A percentile compares a stretch with the other conserved stretches of the same genome.
These are phyloP conservation scores for Pichia sp. DNA, from an alignment of 1,139 yeast species.

Conservation along the genomic window DNA sequence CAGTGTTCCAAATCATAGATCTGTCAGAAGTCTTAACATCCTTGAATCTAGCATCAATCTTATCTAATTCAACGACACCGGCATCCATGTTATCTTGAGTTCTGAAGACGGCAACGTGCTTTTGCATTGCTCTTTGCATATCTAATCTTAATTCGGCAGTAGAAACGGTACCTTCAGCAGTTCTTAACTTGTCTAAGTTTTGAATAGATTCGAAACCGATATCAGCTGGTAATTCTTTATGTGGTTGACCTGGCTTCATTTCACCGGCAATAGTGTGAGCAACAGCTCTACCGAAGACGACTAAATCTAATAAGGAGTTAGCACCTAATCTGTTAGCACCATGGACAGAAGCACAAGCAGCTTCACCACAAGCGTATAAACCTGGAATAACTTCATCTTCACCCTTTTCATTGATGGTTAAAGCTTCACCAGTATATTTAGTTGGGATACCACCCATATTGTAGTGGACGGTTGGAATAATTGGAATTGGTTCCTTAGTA, in stretches of 20 bases:
- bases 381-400: conserved; percentile 93
- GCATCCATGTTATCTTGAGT: conserved; percentile 88
- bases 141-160: conserved; percentile 89
- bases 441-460: conserved; percentile 99
- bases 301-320: conserved; percentile 95
- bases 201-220: conserved; percentile 89
- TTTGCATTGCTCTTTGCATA: conserved; percentile 97
- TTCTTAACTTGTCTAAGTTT: conserved; percentile 86
- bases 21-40: conserved; percentile 88
- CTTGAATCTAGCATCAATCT: conserved; percentile 70
- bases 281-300: conserved; percentile 98
- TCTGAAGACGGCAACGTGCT: conserved; percentile 96
- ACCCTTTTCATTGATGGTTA: conserved; percentile 83
- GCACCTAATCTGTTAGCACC: conserved; percentile 99
- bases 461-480: conserved; percentile 97
- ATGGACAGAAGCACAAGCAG: conserved; percentile 98
- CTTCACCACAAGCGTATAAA: conserved; percentile 97
- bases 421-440: conserved; percentile 93
- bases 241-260: conserved; percentile 87
- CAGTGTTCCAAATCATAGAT: conserved; percentile 99
- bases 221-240: conserved; percentile 75
- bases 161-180: conserved; percentile 73
- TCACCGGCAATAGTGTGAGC: conserved; percentile 87
- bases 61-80: conserved; percentile 80
- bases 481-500: conserved; percentile 98